Conservation (phyloP, 2,329 filamentous ascomycete genomes). For the Fusarium chlamydosporum region DNA sequence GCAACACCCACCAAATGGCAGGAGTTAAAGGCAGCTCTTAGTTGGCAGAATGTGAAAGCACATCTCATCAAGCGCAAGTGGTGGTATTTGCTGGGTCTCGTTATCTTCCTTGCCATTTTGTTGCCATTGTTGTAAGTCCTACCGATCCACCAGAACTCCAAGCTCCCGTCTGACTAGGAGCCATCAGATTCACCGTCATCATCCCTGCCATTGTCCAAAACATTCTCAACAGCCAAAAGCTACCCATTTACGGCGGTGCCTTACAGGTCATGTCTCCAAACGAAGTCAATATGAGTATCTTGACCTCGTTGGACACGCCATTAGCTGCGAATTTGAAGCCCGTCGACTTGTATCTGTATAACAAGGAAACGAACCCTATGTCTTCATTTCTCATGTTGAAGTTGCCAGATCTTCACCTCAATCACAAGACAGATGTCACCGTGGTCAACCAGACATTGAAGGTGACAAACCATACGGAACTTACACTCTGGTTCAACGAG, state of each 20-base stretch:
- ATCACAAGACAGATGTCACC: slow-evolving; percentile 56
- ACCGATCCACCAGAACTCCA: background rate
- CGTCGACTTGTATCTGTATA: slow-evolving; percentile 59
- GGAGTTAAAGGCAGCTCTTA: slow-evolving; percentile 57
- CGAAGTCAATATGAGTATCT: slow-evolving; percentile 55
- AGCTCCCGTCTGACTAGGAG: background rate
- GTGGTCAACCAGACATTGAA: slow-evolving; percentile 55
- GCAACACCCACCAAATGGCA: slow-evolving; percentile 51
- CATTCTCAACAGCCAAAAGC: slow-evolving; percentile 59
- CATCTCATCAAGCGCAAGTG: slow-evolving; percentile 62
- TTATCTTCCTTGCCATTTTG: slow-evolving; percentile 61
- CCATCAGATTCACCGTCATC: slow-evolving; percentile 61
- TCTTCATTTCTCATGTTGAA: slow-evolving; percentile 45
- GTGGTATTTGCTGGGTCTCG: slow-evolving; percentile 59
- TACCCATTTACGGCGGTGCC: slow-evolving; percentile 57
- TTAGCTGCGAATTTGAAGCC: slow-evolving; percentile 57
- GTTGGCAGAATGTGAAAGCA: slow-evolving; percentile 55
- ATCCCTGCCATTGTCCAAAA: slow-evolving; percentile 63
- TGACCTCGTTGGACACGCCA: slow-evolving; percentile 57
- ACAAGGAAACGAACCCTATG: slow-evolving; percentile 51
- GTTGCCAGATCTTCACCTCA: slow-evolving; percentile 53
- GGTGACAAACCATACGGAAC: slow-evolving; percentile 58
- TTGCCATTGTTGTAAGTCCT: slow-evolving; percentile 62
- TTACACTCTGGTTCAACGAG: slow-evolving; percentile 57
- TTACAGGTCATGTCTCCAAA: slow-evolving; percentile 54